Percentiles rank a stretch among this genome's conserved stretches.
Evolutionary conservation across 768 basidiomycete species (phyloP).

Genomic region (Termitomyces sp.): DNA sequence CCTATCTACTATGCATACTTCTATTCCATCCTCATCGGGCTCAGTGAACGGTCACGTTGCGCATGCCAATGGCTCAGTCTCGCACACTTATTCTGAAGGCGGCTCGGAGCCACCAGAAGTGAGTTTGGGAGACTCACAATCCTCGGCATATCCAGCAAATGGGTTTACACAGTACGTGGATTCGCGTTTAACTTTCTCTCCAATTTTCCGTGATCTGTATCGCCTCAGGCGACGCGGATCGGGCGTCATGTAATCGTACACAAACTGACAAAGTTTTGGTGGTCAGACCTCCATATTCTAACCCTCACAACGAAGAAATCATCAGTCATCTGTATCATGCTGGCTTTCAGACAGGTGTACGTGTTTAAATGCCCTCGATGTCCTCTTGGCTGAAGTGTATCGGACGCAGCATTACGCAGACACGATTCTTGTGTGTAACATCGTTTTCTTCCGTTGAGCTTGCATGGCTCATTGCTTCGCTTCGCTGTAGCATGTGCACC

Average conservation of each 20-base stretch:
- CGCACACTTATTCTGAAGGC: conserved; percentile 30
- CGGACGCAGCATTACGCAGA: conserved; percentile 70
- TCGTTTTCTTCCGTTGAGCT: not conserved
- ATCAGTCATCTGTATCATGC: conserved; percentile 74
- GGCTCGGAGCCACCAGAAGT: conserved; percentile 31
- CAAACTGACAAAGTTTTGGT: conserved; percentile 10
- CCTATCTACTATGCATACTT: conserved; percentile 23
- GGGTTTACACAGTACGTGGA: conserved; percentile 55
- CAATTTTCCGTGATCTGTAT: conserved; percentile 1
- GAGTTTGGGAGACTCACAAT: conserved; percentile 29
- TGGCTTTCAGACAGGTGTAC: conserved; percentile 78
- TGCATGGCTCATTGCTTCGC: conserved; percentile 4
- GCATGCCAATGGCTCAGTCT: conserved; percentile 43
- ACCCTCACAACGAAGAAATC: conserved; percentile 72
- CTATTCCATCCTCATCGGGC: conserved; percentile 33
- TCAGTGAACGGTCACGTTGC: conserved; percentile 47
- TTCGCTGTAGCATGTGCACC: conserved; percentile 57
- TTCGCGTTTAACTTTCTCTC: conserved; percentile 1
- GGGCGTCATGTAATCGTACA: conserved; percentile 4
- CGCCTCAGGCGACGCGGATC: conserved; percentile 6
- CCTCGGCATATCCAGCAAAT: conserved; percentile 42
- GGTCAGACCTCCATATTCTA: conserved; percentile 44
- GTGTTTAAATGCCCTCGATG: conserved; percentile 18
- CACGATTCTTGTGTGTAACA: conserved; percentile 59
- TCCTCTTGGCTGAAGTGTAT: conserved; percentile 9